Percentiles rank a stretch among this genome's conserved stretches.
phyloP scores from a whole-genome alignment of 176 grass and related monocot genomes.

The maize (Zea mays) region Zm-B73-REFERENCE-NAM-5.0 NC_050096.1:241687001-241687500 shows the following conservation, averaged over 20 bases:
- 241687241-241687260: constrained; percentile 38
- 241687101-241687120: constrained; percentile 95
- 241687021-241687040: constrained; percentile 63
- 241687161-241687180: constrained; percentile 58
- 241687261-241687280: constrained; percentile 99
- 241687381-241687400: neutral
- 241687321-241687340: constrained; percentile 16
- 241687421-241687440: constrained; percentile 97
- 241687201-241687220: neutral
- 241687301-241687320: constrained; percentile 96
- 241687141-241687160: constrained; percentile 98
- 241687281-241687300: constrained; percentile 99
- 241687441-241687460: constrained; percentile 96
- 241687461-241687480: constrained; percentile 93
- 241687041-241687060: constrained; percentile 96
- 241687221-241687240: neutral
- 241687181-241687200: neutral
- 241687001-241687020: constrained; percentile 10
- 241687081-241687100: constrained; percentile 98
- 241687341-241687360: neutral
- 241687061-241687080: constrained; percentile 88
- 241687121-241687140: constrained; percentile 85
- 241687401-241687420: constrained; percentile 77
- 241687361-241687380: neutral
- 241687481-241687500: constrained; percentile 94